Evolutionary conservation across 2,329 filamentous ascomycete species (phyloP).

Genomic region (Madurella fahalii): DNA sequence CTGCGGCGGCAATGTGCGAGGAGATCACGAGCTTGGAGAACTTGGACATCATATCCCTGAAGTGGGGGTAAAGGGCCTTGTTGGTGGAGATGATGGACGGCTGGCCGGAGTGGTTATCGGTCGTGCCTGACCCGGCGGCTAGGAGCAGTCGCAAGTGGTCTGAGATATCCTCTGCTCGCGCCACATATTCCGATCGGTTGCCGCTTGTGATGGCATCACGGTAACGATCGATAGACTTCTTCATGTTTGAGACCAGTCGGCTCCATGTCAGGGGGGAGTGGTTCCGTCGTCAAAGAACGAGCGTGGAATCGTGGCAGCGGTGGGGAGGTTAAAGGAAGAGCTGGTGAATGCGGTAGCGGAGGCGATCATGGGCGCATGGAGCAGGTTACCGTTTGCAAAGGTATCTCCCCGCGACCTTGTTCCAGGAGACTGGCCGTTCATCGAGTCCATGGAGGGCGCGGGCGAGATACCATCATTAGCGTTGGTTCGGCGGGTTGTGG

Average conservation of each 20-base stretch:
- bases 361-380: constrained; percentile 47
- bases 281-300: constrained; percentile 91
- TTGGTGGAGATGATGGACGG: constrained; percentile 99
- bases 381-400: constrained; percentile 47
- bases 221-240: constrained; percentile 82
- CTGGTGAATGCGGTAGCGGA: constrained; percentile 61
- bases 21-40: constrained; percentile 99
- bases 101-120: constrained; percentile 97
- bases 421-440: constrained; percentile 64
- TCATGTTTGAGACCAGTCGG: constrained; percentile 87
- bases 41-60: constrained; percentile 98
- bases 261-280: constrained; percentile 83
- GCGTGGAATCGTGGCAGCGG: constrained; percentile 62
- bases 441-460: constrained; percentile 86
- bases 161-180: constrained; percentile 94
- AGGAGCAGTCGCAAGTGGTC: constrained; percentile 90
- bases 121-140: constrained; percentile 94
- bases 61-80: constrained; percentile 94
- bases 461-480: constrained; percentile 69
- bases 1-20: constrained; percentile 92
- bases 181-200: constrained; percentile 85
- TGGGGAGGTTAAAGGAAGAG: constrained; percentile 53
- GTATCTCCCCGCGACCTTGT: constrained; percentile 56
- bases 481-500: constrained; percentile 58
- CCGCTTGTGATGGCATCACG: constrained; percentile 81